Evolutionary conservation across 306 rosid genomes (phyloP), one percentile per base, ranked within the genome.

Genomic region (Vachellia collinsii): DNA sequence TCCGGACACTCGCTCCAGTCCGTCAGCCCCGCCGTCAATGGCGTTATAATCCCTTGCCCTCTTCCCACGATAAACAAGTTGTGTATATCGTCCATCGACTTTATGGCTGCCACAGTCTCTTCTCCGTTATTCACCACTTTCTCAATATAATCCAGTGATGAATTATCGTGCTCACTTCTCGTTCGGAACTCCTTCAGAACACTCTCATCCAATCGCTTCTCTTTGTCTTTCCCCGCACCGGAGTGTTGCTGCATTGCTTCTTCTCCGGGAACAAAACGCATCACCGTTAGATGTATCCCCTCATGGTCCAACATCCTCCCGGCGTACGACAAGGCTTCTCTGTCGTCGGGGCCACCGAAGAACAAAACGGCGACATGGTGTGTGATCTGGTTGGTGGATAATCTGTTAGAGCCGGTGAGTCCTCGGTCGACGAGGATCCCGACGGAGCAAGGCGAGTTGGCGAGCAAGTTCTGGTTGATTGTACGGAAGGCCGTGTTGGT

Each of bases 1-100:
- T 95, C 98, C 0, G 97, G 98, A 54, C 98, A 95, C 79, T 93
- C 99, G 44, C 99, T 95, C 99, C 99, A 93, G 72, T 95, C 99
- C 0, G 97, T 91, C 6, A 95, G 43, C 46, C 99, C 99, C 3
- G 97, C 99, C 4, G 94, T 95, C 36, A 95, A 80, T 0, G 96
- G 96, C 16, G 99, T 89, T 46, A 86, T 69, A 69, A 84, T 77
- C 16, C 97, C 94, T 74, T 90, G 94, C 4, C 99, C 98, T 88
- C 99, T 90, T 10, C 99, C 99, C 6, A 93, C 97, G 54, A 95
- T 88, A 62, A 90, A 91, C 42, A 95, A 78, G 62, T 95, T 97
- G 76, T 95, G 96, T 10, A 79, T 77, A 12, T 78, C 91, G 56
- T 90, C 89, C 87, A 93, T 88, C 17, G 91, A 46, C 68, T 96